Percentiles rank a stretch among this genome's conserved stretches.
Evolutionary conservation across 305 asterid species (phyloP).

Genomic region (Fraxinus greggii): DNA sequence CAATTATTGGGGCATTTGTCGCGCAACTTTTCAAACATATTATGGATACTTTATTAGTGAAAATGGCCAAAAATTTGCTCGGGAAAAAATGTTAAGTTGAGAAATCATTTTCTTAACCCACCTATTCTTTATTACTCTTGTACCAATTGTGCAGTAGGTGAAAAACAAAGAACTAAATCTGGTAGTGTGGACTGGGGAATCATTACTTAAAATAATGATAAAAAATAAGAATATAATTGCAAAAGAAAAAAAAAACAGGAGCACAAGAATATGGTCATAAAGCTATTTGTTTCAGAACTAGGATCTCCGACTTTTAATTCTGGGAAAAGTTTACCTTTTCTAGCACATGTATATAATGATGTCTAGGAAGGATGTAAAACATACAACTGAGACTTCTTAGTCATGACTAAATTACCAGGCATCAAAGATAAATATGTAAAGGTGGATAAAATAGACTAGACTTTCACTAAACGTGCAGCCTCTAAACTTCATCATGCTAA

Average conservation of each 20-base stretch:
- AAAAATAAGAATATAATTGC: background rate
- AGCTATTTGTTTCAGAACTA: background rate
- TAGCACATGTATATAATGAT: background rate
- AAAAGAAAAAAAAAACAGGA: background rate
- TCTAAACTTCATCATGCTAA: background rate
- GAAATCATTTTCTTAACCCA: conserved; percentile 3
- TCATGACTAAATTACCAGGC: background rate
- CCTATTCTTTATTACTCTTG: background rate
- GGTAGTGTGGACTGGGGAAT: background rate
- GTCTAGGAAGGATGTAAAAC: background rate
- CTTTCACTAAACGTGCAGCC: background rate
- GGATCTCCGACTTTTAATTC: background rate
- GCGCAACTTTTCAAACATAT: conserved; percentile 11
- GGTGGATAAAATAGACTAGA: background rate
- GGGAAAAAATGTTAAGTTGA: background rate
- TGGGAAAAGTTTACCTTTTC: background rate
- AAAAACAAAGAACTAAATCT: background rate
- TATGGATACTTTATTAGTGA: conserved; percentile 1
- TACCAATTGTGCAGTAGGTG: background rate
- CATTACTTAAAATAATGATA: background rate
- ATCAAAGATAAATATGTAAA: background rate
- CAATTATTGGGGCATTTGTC: conserved; percentile 17
- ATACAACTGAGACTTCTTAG: background rate
- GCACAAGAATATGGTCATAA: background rate
- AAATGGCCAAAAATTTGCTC: background rate